These are phyloP conservation scores for Penicillium paxilli DNA, from an alignment of 495 filamentous ascomycete species.

Conservation along the genomic window DNA sequence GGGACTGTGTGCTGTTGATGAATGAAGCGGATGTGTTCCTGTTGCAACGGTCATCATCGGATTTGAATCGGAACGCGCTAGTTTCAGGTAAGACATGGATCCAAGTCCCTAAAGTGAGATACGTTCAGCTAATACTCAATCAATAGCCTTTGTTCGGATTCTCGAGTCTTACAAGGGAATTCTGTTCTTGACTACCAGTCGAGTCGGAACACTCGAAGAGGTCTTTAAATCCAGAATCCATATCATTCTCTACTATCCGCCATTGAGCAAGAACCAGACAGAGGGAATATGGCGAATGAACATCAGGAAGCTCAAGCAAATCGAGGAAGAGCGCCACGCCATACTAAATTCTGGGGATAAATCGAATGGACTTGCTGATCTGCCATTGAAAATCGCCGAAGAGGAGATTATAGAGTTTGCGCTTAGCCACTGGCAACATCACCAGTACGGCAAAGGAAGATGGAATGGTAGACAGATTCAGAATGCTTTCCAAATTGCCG, in stretches of 20 bases:
- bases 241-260: constrained; percentile 24
- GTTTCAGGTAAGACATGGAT: constrained; percentile 40
- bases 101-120: background rate
- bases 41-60: constrained; percentile 29
- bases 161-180: constrained; percentile 60
- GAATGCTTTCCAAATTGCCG: constrained; percentile 7
- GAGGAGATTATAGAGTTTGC: constrained; percentile 4
- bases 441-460: background rate
- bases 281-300: constrained; percentile 2
- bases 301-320: background rate
- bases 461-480: constrained; percentile 6
- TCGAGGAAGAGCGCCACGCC: background rate
- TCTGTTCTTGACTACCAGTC: constrained; percentile 59
- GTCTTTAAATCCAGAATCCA: constrained; percentile 54
- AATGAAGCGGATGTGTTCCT: constrained; percentile 53
- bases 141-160: constrained; percentile 48
- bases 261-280: background rate
- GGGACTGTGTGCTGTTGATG: constrained; percentile 47
- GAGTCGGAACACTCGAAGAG: constrained; percentile 45
- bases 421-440: background rate
- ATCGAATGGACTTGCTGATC: background rate
- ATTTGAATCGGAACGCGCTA: constrained; percentile 48
- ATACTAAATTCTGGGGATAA: background rate
- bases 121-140: background rate
- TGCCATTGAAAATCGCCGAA: constrained; percentile 1